Conservation (phyloP, 176 grass and related monocot genomes). For the Oryza coarctata region DNA sequence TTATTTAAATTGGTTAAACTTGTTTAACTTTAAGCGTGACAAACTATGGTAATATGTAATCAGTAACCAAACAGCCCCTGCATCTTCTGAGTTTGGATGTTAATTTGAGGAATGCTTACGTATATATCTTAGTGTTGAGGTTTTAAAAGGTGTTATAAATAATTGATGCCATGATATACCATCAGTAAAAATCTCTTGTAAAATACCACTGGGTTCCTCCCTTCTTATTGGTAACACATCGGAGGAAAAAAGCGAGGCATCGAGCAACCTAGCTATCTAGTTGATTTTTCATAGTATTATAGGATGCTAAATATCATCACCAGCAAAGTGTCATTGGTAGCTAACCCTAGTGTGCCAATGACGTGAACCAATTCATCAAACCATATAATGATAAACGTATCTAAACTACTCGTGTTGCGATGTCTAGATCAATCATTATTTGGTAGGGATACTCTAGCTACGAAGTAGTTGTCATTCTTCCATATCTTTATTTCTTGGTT, state of each 20-base stretch:
- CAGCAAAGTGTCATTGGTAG: not conserved
- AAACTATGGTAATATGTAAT: too few relatives aligned
- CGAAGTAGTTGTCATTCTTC: slow-evolving; percentile 36
- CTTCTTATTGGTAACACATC: too few relatives aligned
- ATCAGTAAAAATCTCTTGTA: too few relatives aligned
- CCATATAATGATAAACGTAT: slow-evolving; percentile 17
- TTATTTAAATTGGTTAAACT: too few relatives aligned
- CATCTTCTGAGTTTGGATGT: too few relatives aligned
- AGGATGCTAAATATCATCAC: not conserved
- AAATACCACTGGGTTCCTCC: too few relatives aligned
- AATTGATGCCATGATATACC: too few relatives aligned
- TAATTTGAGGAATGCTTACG: too few relatives aligned
- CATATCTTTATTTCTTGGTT: not conserved
- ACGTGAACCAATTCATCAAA: not conserved
- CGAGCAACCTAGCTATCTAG: not conserved
- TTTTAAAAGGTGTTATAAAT: too few relatives aligned
- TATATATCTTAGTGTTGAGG: too few relatives aligned
- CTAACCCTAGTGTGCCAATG: not conserved
- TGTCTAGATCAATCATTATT: slow-evolving; percentile 56
- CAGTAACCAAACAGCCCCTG: too few relatives aligned
- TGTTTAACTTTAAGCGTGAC: too few relatives aligned
- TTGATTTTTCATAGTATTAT: not conserved
- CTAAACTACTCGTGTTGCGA: slow-evolving; percentile 43
- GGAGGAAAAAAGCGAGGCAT: not conserved
- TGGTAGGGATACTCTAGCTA: slow-evolving; percentile 42